Evolutionary conservation across 2,329 filamentous ascomycete genomes (phyloP).

Genomic region (Alternaria atra): DNA sequence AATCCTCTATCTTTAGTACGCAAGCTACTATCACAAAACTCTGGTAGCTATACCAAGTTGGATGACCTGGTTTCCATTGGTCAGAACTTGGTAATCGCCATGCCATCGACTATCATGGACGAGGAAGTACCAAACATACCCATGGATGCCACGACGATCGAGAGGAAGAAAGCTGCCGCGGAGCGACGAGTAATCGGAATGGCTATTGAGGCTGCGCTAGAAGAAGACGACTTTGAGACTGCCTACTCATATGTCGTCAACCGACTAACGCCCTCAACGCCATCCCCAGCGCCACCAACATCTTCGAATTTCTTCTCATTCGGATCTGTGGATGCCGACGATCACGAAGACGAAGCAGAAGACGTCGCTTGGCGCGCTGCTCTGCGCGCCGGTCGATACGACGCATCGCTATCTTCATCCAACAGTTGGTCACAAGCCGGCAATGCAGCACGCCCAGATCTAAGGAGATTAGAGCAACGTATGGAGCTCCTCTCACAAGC

Average conservation of each 20-base stretch:
- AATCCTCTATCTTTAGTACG: constrained; percentile 78
- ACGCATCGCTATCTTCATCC: constrained; percentile 48
- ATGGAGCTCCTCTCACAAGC: constrained; percentile 82
- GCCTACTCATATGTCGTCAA: constrained; percentile 85
- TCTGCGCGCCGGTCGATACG: constrained; percentile 78
- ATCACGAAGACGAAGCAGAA: constrained; percentile 56
- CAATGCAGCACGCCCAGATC: constrained; percentile 60
- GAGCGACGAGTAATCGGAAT: constrained; percentile 78
- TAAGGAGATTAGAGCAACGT: constrained; percentile 80
- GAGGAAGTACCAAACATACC: constrained; percentile 60
- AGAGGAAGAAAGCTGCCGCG: constrained; percentile 54
- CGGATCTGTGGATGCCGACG: constrained; percentile 30
- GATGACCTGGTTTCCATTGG: constrained; percentile 77
- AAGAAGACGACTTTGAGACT: constrained; percentile 83
- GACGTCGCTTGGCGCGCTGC: constrained; percentile 82
- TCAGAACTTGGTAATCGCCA: constrained; percentile 65
- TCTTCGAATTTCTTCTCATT: constrained; percentile 38
- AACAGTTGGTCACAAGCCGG: constrained; percentile 50
- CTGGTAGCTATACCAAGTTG: constrained; percentile 75
- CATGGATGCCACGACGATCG: constrained; percentile 30
- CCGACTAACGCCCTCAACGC: constrained; percentile 62
- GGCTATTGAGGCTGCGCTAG: constrained; percentile 79
- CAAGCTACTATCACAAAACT: constrained; percentile 79
- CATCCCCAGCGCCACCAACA: constrained; percentile 33
- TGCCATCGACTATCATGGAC: constrained; percentile 46